A percentile compares a stretch with the other conserved stretches of the same genome.
Evolutionary conservation across 2,329 filamentous ascomycete species (phyloP).

Genomic region (Colletotrichum salicis): DNA sequence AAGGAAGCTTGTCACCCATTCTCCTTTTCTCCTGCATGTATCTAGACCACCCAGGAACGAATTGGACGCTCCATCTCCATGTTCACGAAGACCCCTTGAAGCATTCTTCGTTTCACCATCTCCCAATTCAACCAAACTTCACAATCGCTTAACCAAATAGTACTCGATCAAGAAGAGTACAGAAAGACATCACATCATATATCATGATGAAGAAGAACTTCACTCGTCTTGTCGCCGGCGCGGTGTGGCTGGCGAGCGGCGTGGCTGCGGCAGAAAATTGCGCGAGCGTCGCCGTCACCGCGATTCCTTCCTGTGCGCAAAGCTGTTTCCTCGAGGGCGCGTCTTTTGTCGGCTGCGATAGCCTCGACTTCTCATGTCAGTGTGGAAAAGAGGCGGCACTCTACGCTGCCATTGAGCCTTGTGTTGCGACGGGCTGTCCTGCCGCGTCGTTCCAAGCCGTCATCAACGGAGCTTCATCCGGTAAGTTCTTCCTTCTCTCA

Average conservation of each 20-base stretch:
- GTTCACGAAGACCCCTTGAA: conserved; percentile 19
- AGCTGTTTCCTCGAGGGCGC: conserved; percentile 43
- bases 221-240: not conserved
- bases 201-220: conserved; percentile 6
- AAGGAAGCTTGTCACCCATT: conserved; percentile 13
- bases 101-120: conserved; percentile 24
- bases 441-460: conserved; percentile 39
- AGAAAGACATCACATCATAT: not conserved
- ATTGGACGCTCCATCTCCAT: conserved; percentile 21
- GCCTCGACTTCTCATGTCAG: conserved; percentile 43
- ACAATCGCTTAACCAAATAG: not conserved
- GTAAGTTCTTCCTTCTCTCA: not conserved
- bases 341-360: conserved; percentile 41
- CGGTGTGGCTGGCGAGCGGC: conserved; percentile 1
- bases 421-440: conserved; percentile 42
- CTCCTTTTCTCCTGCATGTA: conserved; percentile 21
- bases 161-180: not conserved
- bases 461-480: conserved; percentile 40
- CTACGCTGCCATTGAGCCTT: conserved; percentile 41
- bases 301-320: conserved; percentile 43
- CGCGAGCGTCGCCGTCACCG: conserved; percentile 40
- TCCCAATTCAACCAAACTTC: not conserved
- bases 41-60: not conserved
- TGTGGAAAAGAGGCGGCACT: conserved; percentile 40
- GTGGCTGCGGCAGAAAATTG: conserved; percentile 37